These are phyloP conservation scores for Viola odorata DNA, from an alignment of 345 rosid species.

Conservation along the genomic window DNA sequence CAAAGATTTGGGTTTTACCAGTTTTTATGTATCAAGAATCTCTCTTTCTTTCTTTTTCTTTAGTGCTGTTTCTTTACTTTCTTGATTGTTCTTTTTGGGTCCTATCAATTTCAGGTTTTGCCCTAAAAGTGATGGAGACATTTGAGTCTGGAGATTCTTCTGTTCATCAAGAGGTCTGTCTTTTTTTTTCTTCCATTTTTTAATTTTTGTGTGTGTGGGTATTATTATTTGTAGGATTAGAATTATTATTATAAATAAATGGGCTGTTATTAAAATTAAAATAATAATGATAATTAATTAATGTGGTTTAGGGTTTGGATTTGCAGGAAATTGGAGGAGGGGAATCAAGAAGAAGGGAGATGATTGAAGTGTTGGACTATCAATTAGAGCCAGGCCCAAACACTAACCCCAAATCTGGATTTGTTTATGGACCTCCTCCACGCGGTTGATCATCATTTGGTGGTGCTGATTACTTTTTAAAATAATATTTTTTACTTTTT, in stretches of 20 bases:
- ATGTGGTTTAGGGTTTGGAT: slow-evolving; percentile 2
- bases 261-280: too few relatives aligned
- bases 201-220: neutral
- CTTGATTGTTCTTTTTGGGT: neutral
- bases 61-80: neutral
- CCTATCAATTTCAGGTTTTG: slow-evolving; percentile 22
- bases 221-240: too few relatives aligned
- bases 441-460: slow-evolving; percentile 3
- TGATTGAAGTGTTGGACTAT: slow-evolving; percentile 43
- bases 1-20: neutral
- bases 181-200: neutral
- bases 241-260: too few relatives aligned
- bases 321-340: slow-evolving; percentile 30
- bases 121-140: slow-evolving; percentile 27
- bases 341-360: slow-evolving; percentile 19
- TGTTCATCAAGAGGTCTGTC: slow-evolving; percentile 27
- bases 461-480: neutral
- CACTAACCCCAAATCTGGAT: slow-evolving; percentile 42
- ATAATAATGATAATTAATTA: neutral
- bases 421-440: slow-evolving; percentile 34
- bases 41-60: neutral
- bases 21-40: neutral
- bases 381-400: slow-evolving; percentile 38
- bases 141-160: slow-evolving; percentile 20
- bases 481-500: neutral